A percentile compares a stretch with the other conserved stretches of the same genome.
phyloP scores from a whole-genome alignment of 176 grass and related monocot genomes.

The Rhynchospora tenuis region DNA sequence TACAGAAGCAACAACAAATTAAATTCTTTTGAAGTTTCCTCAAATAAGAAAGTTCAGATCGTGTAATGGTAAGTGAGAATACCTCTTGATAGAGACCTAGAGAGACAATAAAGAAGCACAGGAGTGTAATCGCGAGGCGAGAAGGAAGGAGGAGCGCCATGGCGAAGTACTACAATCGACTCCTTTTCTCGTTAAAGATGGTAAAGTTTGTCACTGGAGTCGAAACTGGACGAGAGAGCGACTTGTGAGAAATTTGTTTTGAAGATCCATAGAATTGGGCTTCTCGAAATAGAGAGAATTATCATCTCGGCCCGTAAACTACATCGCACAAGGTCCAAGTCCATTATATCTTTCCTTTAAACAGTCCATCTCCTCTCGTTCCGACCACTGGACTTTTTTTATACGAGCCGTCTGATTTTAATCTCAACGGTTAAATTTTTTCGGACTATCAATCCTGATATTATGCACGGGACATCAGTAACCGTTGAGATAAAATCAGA shows the following conservation, averaged over 20 bases:
- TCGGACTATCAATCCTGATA: no score
- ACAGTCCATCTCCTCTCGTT: no score
- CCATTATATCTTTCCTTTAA: no score
- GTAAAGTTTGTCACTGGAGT: neutral
- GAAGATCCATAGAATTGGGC: neutral
- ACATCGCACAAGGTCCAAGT: no score
- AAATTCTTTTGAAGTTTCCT: neutral
- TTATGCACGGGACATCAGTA: no score
- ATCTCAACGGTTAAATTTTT: no score
- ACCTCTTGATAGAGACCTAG: neutral
- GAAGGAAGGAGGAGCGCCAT: constrained; percentile 5
- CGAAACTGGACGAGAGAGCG: neutral
- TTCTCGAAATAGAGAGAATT: neutral
- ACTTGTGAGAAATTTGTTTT: neutral
- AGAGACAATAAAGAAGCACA: neutral
- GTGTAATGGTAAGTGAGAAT: neutral
- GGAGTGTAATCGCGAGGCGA: neutral
- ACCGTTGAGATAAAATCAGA: no score
- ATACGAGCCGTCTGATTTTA: no score
- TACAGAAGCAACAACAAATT: neutral
- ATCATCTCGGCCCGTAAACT: no score
- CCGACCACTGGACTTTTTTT: no score
- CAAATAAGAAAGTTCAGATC: neutral
- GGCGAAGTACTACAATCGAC: neutral
- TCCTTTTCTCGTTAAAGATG: neutral